A percentile compares a stretch with the other conserved stretches of the same genome.
Evolutionary conservation across 768 basidiomycete genomes (phyloP).

Genomic region (Lyophyllum shimeji): DNA sequence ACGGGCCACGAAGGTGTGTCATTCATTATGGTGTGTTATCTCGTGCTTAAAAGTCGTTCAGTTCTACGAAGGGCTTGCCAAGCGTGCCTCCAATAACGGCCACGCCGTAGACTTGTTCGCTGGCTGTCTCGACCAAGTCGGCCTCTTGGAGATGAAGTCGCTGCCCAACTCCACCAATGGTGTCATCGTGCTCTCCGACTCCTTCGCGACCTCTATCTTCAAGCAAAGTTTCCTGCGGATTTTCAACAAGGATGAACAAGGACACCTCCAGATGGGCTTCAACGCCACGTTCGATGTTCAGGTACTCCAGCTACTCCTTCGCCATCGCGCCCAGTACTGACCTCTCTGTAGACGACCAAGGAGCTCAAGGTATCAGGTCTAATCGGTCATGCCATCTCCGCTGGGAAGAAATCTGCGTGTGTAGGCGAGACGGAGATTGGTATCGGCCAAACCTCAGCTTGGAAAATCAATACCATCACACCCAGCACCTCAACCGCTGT

Average conservation of each 20-base stretch:
- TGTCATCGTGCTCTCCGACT: slow-evolving; percentile 93
- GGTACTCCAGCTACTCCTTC: slow-evolving; percentile 38
- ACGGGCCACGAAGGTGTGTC: slow-evolving; percentile 85
- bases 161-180: slow-evolving; percentile 96
- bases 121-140: slow-evolving; percentile 97
- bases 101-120: slow-evolving; percentile 95
- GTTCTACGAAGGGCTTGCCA: slow-evolving; percentile 96
- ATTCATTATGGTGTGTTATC: not conserved
- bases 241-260: slow-evolving; percentile 91
- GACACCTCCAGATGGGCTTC: slow-evolving; percentile 94
- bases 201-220: slow-evolving; percentile 97
- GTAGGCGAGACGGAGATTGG: slow-evolving; percentile 99
- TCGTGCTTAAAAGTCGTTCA: slow-evolving; percentile 29
- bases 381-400: slow-evolving; percentile 96
- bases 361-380: slow-evolving; percentile 98
- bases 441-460: slow-evolving; percentile 97
- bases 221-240: slow-evolving; percentile 96
- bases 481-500: slow-evolving; percentile 87
- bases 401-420: slow-evolving; percentile 93
- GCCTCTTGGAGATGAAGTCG: slow-evolving; percentile 95
- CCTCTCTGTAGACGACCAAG: slow-evolving; percentile 78
- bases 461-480: slow-evolving; percentile 92
- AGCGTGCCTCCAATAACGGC: slow-evolving; percentile 91
- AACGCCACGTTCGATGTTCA: slow-evolving; percentile 99
- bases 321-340: not conserved